These are phyloP conservation scores for Brasenia schreberi DNA, from an alignment of 164 flowering plant genomes.

Conservation along the genomic window DNA sequence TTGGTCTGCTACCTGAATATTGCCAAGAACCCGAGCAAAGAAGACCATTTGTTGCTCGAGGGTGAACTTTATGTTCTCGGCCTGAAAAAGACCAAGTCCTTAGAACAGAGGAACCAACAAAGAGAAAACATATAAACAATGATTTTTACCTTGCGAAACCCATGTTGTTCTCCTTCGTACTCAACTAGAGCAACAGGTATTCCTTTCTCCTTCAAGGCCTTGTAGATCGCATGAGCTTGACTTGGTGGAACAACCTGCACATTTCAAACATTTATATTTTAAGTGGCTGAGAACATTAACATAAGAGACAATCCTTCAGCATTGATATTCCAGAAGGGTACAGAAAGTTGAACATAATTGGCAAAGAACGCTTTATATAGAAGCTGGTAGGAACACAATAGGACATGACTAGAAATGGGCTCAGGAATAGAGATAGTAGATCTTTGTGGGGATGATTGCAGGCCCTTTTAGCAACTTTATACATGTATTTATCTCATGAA, in stretches of 20 bases:
- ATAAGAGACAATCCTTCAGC: too few species aligned
- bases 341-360: too few species aligned
- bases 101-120: not conserved
- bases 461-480: too few species aligned
- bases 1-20: slow-evolving; percentile 74
- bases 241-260: slow-evolving; percentile 73
- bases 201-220: slow-evolving; percentile 78
- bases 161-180: slow-evolving; percentile 95
- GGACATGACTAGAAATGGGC: too few species aligned
- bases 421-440: too few species aligned
- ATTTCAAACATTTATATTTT: too few species aligned
- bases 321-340: too few species aligned
- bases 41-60: slow-evolving; percentile 93
- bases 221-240: slow-evolving; percentile 76
- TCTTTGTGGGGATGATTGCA: too few species aligned
- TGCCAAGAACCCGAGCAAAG: slow-evolving; percentile 82
- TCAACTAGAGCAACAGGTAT: slow-evolving; percentile 88
- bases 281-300: too few species aligned
- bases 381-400: too few species aligned
- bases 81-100: slow-evolving; percentile 28
- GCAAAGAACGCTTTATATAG: too few species aligned
- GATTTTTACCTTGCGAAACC: slow-evolving; percentile 92
- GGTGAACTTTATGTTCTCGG: slow-evolving; percentile 84
- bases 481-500: too few species aligned
- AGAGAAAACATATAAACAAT: not conserved